Base-by-base conservation (phyloP, 2,329 filamentous ascomycete genomes). In the Hymenoscyphus infarciens region DNA sequence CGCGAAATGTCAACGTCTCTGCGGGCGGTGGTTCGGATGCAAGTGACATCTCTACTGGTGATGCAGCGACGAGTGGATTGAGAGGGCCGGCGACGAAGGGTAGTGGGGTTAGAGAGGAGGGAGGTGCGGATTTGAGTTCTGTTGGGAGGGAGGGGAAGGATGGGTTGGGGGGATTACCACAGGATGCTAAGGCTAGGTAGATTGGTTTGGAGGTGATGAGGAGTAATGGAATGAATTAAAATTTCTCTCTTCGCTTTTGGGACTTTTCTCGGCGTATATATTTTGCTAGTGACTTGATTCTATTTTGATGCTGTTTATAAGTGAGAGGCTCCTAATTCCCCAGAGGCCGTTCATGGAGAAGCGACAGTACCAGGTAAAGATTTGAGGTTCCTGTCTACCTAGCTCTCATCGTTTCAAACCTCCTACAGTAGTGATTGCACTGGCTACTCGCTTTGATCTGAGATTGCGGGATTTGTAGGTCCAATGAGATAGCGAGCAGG, bases 1-100 rank as follows among this genome's bases (percentile, higher is more conserved):
- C 81, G 35, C 78, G 83, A 66, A 90, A 79, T 61, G 86, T 90
- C 73, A 89, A 91, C 72, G 85, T 90, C 56, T 88, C 88, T 19
- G 27, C 68, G 22, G 76, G 45, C 11, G 19, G 45, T 25, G 19
- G 19, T 25, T 22, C 45, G 8, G n/a, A 35, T 2, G 33, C 33
- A 57, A n/a, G 78, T 59, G 80, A 83, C 65, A 76, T 86, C 55
- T 83, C 84, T 3, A 80, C 79, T 0, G 80, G 78, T 45, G 75
- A 75, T 22, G 79, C 75, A 2, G 77, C 82, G 13, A 76, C 80
- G 39, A 76, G 79, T 27, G 85, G 84, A 7, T 76, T 89, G 58
- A 79, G 83, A 22, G 85, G 79, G 63, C 84, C 86, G 3, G 83
- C 85, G 4, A 86, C 86, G 45, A 83, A 82, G 65, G 80, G 79